A percentile compares a stretch with the other conserved stretches of the same genome.
These are phyloP conservation scores for Begonia masoniana DNA, from an alignment of 306 rosid species.

Conservation along the genomic window DNA sequence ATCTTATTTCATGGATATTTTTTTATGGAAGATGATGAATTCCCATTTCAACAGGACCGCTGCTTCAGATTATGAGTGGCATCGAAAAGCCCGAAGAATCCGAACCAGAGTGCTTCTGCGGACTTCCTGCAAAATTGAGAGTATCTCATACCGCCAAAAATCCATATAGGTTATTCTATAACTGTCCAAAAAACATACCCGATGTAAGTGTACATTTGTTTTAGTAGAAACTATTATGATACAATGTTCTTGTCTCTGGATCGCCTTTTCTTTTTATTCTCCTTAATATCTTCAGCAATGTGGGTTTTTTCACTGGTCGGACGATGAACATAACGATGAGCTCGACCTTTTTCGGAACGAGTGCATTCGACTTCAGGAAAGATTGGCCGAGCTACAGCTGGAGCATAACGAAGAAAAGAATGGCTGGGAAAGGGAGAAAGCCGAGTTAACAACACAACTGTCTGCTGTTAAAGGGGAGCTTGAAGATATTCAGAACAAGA, in stretches of 20 bases:
- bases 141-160: slow-evolving; percentile 2
- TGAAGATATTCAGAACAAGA: slow-evolving; percentile 5
- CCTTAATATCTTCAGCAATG: slow-evolving; percentile 4
- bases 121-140: slow-evolving; percentile 7
- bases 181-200: slow-evolving; percentile 5
- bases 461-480: slow-evolving; percentile 2
- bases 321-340: slow-evolving; percentile 4
- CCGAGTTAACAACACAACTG: slow-evolving; percentile 3
- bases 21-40: not conserved
- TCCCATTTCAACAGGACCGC: not conserved
- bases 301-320: slow-evolving; percentile 9
- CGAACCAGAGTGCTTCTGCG: slow-evolving; percentile 7
- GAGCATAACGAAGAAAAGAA: slow-evolving; percentile 4
- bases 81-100: slow-evolving; percentile 1
- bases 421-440: slow-evolving; percentile 9
- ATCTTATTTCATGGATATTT: no score
- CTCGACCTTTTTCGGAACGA: slow-evolving; percentile 7
- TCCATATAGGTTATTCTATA: slow-evolving; percentile 10
- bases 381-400: not conserved
- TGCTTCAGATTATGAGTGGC: slow-evolving; percentile 1
- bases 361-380: slow-evolving; percentile 3
- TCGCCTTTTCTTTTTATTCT: not conserved
- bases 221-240: not conserved
- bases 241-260: not conserved
- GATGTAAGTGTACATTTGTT: not conserved